A percentile compares a stretch with the other conserved stretches of the same genome.
Evolutionary conservation across 192 early-diverging fungal species (phyloP).

Genomic region (Jimgerdemannia flammicorona): DNA sequence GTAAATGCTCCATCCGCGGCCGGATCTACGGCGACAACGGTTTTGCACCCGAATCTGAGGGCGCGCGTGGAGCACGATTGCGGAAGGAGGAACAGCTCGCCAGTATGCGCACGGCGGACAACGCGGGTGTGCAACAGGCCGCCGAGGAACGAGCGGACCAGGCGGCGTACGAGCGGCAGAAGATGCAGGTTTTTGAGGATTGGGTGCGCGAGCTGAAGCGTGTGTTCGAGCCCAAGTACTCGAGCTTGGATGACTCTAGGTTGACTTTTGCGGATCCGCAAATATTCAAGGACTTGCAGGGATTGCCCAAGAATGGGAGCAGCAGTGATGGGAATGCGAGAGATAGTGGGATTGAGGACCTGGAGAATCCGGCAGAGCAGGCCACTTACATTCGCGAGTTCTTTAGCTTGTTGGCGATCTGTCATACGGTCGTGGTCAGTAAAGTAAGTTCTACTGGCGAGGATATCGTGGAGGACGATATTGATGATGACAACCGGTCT

Average conservation of each 20-base stretch:
- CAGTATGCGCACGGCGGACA: conserved; percentile 35
- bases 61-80: conserved; percentile 32
- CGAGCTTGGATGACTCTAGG: conserved; percentile 53
- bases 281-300: conserved; percentile 70
- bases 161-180: conserved; percentile 18
- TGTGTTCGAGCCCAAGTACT: conserved; percentile 63
- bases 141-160: conserved; percentile 22
- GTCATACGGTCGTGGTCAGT: conserved; percentile 88
- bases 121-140: conserved; percentile 32
- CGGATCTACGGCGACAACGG: conserved; percentile 79
- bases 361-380: conserved; percentile 4
- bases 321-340: conserved; percentile 17
- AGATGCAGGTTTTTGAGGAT: conserved; percentile 44
- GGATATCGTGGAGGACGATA: conserved; percentile 9
- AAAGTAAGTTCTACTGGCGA: conserved; percentile 31
- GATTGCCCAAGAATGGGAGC: background rate
- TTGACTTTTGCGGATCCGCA: conserved; percentile 85
- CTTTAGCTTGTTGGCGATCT: conserved; percentile 83
- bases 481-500: conserved; percentile 26
- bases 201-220: conserved; percentile 56
- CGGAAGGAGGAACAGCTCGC: conserved; percentile 48
- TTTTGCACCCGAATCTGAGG: conserved; percentile 62
- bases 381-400: conserved; percentile 65
- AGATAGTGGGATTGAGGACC: conserved; percentile 11
- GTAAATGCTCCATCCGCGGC: conserved; percentile 87